Conservation (phyloP, 441 rosid species). For the Eruca vesicaria region DNA sequence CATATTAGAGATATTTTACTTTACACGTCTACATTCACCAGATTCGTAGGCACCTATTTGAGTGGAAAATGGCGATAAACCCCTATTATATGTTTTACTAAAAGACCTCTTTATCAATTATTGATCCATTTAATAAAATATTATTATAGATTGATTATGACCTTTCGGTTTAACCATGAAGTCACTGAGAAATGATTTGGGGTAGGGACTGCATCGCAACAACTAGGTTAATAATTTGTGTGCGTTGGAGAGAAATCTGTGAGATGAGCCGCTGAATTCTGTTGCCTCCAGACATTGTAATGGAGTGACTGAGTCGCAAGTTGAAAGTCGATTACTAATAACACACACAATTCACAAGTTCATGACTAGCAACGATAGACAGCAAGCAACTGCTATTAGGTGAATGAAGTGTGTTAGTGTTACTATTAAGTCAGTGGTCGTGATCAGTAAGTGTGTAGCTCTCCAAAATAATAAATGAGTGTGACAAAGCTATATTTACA, state of each 20-base stretch:
- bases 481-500: not conserved
- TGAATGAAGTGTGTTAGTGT: not conserved
- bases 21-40: constrained; percentile 3
- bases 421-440: not conserved
- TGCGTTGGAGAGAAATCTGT: too few relatives aligned
- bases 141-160: constrained; percentile 5
- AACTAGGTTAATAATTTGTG: not conserved
- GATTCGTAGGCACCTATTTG: not conserved
- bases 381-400: not conserved
- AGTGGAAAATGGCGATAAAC: not conserved
- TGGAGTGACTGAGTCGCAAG: not conserved
- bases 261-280: too few relatives aligned
- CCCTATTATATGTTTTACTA: constrained; percentile 6
- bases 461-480: not conserved
- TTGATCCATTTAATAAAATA: constrained; percentile 1
- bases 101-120: constrained; percentile 17
- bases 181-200: not conserved
- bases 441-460: not conserved
- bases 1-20: not conserved
- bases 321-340: too few relatives aligned
- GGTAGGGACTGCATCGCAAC: not conserved
- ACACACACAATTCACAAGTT: not conserved
- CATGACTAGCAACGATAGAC: not conserved
- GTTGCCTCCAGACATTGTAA: not conserved
- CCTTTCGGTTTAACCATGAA: constrained; percentile 8